These are phyloP conservation scores for Eremothecium coryli DNA, from an alignment of 1,139 yeast genomes.

Conservation along the genomic window DNA sequence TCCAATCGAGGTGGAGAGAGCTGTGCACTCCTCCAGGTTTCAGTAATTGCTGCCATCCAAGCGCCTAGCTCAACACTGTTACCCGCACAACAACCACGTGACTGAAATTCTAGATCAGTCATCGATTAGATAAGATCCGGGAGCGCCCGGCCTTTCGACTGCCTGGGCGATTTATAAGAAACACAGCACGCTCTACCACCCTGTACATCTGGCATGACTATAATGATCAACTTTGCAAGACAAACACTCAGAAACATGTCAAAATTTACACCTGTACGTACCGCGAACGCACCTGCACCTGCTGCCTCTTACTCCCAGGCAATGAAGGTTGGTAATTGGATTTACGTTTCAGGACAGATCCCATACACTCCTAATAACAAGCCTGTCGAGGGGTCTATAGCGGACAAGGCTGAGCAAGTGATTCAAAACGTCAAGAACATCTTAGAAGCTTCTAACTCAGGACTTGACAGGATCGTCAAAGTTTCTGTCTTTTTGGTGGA, in stretches of 20 bases:
- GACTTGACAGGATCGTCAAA: conserved; percentile 74
- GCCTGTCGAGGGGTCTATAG: conserved; percentile 66
- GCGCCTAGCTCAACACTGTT: no score
- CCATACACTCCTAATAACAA: conserved; percentile 81
- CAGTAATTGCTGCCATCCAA: no score
- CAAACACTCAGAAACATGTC: conserved; percentile 21
- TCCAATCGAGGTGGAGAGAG: no score
- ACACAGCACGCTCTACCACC: no score
- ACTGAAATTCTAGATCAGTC: no score
- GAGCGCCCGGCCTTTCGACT: no score
- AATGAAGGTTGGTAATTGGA: conserved; percentile 72
- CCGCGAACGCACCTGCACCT: conserved; percentile 83
- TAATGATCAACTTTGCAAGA: no score
- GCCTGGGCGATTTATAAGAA: no score
- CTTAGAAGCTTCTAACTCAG: conserved; percentile 73
- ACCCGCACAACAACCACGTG: no score
- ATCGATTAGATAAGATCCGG: no score
- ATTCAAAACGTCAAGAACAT: conserved; percentile 68
- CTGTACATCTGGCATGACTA: no score
- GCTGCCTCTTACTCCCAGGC: conserved; percentile 96
- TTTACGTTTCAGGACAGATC: conserved; percentile 92
- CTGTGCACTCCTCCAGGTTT: no score
- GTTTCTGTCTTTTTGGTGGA: conserved; percentile 83
- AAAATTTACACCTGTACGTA: conserved; percentile 34
- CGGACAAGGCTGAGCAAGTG: conserved; percentile 79